phyloP scores from a whole-genome alignment of 306 rosid genomes.

The Alnus glutinosa region DNA sequence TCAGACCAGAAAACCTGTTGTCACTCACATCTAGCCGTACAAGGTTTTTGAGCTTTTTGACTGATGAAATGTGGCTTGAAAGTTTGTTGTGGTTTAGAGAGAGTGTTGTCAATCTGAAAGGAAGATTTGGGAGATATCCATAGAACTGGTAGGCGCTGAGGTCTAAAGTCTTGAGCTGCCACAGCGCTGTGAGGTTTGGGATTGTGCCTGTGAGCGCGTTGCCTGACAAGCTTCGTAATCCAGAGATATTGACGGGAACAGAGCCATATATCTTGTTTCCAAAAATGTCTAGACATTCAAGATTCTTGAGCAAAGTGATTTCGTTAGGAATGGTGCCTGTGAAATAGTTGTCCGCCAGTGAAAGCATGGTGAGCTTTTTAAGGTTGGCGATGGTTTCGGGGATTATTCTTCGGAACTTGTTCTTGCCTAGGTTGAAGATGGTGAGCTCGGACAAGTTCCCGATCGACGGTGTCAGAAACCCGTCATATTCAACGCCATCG shows the following conservation, averaged over 20 bases:
- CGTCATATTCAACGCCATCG: conserved; percentile 50
- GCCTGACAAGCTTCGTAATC: conserved; percentile 32
- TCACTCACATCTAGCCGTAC: conserved; percentile 40
- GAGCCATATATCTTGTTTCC: conserved; percentile 39
- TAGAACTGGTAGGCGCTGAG: conserved; percentile 38
- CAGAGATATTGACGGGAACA: conserved; percentile 26
- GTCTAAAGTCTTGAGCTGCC: conserved; percentile 40
- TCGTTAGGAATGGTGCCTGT: conserved; percentile 37
- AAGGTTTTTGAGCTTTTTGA: conserved; percentile 23
- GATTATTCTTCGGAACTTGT: conserved; percentile 52
- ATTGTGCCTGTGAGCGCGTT: conserved; percentile 41
- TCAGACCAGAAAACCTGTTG: conserved; percentile 40
- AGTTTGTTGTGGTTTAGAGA: conserved; percentile 31
- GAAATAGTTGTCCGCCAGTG: conserved; percentile 42
- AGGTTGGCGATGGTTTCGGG: conserved; percentile 35
- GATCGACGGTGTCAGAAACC: conserved; percentile 41
- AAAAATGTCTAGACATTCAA: conserved; percentile 34
- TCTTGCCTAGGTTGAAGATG: conserved; percentile 34
- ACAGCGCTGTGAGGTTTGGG: conserved; percentile 41
- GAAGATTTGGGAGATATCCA: conserved; percentile 40
- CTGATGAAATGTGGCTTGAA: conserved; percentile 30
- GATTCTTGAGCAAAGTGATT: conserved; percentile 28
- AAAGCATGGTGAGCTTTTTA: conserved; percentile 43
- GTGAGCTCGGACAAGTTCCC: conserved; percentile 47
- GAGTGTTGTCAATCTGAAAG: conserved; percentile 35